A percentile compares a stretch with the other conserved stretches of the same genome.
phyloP scores from a whole-genome alignment of 139 green algal species.

The Volvox africanus region DNA sequence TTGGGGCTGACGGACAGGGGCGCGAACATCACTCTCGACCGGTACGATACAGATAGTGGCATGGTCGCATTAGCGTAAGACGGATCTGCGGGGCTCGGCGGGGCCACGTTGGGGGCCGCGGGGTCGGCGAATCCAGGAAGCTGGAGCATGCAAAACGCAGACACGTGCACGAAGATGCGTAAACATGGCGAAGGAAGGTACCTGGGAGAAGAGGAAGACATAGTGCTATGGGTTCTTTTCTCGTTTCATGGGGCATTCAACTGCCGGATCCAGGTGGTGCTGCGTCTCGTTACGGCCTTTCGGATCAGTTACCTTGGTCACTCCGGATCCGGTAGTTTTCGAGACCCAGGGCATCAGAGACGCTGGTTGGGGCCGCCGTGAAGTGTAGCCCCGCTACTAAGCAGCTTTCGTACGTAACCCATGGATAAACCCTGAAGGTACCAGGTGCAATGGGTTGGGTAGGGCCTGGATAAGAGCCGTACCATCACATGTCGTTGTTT shows the following conservation, averaged over 20 bases:
- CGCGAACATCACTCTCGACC: slow-evolving; percentile 27
- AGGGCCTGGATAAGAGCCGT: too few species aligned
- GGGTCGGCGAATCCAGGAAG: too few species aligned
- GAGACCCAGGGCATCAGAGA: neutral
- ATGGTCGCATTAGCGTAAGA: neutral
- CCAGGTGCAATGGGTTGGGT: too few species aligned
- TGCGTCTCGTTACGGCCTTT: too few species aligned
- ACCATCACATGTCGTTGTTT: too few species aligned
- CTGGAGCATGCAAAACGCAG: too few species aligned
- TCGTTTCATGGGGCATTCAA: too few species aligned
- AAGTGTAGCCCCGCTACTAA: neutral
- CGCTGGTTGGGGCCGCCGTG: neutral
- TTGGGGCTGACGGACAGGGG: neutral
- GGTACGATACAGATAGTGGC: neutral
- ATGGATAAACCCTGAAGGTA: neutral
- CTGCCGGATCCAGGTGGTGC: too few species aligned
- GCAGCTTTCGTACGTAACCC: slow-evolving; percentile 39
- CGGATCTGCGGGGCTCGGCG: neutral
- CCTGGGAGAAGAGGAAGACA: too few species aligned
- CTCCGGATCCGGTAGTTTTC: neutral
- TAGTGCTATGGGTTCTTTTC: too few species aligned
- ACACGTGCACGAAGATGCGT: too few species aligned
- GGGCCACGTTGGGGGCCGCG: neutral
- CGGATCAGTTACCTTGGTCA: neutral
- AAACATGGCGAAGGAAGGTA: too few species aligned